phyloP scores from a whole-genome alignment of 768 basidiomycete genomes.

The Galerina marginata region DNA sequence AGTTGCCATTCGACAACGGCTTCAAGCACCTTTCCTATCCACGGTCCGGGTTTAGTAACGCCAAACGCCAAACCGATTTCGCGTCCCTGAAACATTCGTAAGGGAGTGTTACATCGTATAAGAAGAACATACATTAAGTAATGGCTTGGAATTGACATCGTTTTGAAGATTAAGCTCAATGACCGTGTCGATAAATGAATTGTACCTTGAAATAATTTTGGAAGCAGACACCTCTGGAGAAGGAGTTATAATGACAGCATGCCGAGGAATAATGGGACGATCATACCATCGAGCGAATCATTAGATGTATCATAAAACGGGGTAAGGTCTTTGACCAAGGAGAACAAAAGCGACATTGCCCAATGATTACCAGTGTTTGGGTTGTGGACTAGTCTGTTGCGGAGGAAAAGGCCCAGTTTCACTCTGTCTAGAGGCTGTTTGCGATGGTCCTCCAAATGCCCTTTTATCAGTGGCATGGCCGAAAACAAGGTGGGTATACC shows the following conservation, averaged over 20 bases:
- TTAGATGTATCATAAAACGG: conserved; percentile 50
- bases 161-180: conserved; percentile 64
- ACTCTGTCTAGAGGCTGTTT: conserved; percentile 14
- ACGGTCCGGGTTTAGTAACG: conserved; percentile 64
- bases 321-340: conserved; percentile 73
- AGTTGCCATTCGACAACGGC: conserved; percentile 87
- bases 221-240: conserved; percentile 48
- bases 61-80: conserved; percentile 62
- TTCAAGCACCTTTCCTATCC: conserved; percentile 69
- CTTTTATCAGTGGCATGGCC: conserved; percentile 46
- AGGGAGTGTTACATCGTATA: not conserved
- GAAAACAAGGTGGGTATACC: conserved; percentile 73
- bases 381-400: conserved; percentile 72
- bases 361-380: conserved; percentile 65
- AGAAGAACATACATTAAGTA: conserved; percentile 72
- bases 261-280: not conserved
- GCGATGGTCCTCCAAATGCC: conserved; percentile 12
- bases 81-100: conserved; percentile 60
- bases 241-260: not conserved
- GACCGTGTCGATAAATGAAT: conserved; percentile 62
- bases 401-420: conserved; percentile 65
- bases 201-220: conserved; percentile 65
- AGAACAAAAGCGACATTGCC: conserved; percentile 75
- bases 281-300: conserved; percentile 51
- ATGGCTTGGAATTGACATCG: conserved; percentile 69